Conservation (phyloP, 2,329 filamentous ascomycete genomes). For the Periconia sp. region DNA sequence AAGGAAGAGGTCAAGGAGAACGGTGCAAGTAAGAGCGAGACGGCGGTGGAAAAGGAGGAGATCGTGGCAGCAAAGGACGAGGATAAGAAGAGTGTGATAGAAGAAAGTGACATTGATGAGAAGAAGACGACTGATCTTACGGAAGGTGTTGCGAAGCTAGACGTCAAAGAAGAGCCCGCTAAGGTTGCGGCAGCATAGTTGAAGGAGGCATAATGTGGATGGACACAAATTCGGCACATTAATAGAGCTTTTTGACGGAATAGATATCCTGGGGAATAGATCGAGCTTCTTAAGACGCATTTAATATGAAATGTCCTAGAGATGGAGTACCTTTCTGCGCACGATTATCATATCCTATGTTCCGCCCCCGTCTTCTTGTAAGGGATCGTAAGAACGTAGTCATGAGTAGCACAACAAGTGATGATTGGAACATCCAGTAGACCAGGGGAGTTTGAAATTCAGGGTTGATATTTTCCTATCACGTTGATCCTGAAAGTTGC, state of each 20-base stretch:
- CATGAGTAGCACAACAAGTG: no score
- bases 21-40: not conserved
- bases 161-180: constrained; percentile 28
- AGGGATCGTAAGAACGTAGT: no score
- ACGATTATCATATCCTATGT: no score
- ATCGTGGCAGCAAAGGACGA: constrained; percentile 1
- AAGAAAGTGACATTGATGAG: constrained; percentile 4
- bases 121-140: constrained; percentile 19
- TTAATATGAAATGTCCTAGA: no score
- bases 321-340: no score
- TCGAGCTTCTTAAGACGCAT: no score
- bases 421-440: no score
- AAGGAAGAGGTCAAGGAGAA: constrained; percentile 2
- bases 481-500: constrained; percentile 15
- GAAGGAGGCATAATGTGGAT: not conserved
- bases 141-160: constrained; percentile 28
- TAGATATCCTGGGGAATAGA: no score
- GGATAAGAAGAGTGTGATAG: not conserved
- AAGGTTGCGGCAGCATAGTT: constrained; percentile 14
- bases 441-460: constrained; percentile 16
- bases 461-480: constrained; percentile 20
- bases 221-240: no score
- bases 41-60: not conserved
- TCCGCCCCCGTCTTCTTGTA: no score
- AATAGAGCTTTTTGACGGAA: no score